phyloP scores from a whole-genome alignment of 2,329 filamentous ascomycete genomes.

The Polychaeton citri region DNA sequence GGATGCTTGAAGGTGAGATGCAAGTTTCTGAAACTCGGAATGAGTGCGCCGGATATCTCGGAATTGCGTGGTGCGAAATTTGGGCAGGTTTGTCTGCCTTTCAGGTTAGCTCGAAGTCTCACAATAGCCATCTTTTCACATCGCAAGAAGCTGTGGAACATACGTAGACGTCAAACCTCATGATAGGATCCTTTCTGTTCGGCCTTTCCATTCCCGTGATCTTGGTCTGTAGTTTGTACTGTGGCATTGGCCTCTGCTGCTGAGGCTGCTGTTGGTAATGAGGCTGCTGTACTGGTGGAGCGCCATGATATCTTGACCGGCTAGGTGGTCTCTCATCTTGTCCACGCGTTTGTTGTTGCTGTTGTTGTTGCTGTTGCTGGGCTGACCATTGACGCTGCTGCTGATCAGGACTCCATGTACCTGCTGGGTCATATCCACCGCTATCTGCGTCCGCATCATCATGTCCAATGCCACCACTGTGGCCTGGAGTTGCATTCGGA shows the following conservation, averaged over 20 bases:
- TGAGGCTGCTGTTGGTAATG: slow-evolving; percentile 19
- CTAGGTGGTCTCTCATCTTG: slow-evolving; percentile 17
- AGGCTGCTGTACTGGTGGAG: slow-evolving; percentile 8
- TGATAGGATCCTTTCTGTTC: slow-evolving; percentile 86
- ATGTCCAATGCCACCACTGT: background rate
- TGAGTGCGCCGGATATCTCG: slow-evolving; percentile 92
- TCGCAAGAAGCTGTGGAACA: slow-evolving; percentile 4
- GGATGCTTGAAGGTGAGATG: slow-evolving; percentile 89
- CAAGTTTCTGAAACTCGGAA: slow-evolving; percentile 92
- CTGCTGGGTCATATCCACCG: slow-evolving; percentile 2
- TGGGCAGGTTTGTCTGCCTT: slow-evolving; percentile 85
- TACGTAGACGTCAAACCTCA: slow-evolving; percentile 95
- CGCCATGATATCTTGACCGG: slow-evolving; percentile 18
- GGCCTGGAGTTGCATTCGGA: slow-evolving; percentile 13
- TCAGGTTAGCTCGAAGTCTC: slow-evolving; percentile 3
- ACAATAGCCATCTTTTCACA: slow-evolving; percentile 5
- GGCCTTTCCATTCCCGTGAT: slow-evolving; percentile 86
- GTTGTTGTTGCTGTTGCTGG: slow-evolving; percentile 17
- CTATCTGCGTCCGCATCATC: slow-evolving; percentile 1
- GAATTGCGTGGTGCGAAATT: slow-evolving; percentile 95
- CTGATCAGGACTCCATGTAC: slow-evolving; percentile 12
- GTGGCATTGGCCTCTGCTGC: slow-evolving; percentile 19
- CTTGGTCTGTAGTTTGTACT: slow-evolving; percentile 72
- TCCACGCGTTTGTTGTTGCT: slow-evolving; percentile 7
- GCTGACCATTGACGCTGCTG: slow-evolving; percentile 20